phyloP scores from a whole-genome alignment of 257 asterid species.

The Solanum ossicruentum region DNA sequence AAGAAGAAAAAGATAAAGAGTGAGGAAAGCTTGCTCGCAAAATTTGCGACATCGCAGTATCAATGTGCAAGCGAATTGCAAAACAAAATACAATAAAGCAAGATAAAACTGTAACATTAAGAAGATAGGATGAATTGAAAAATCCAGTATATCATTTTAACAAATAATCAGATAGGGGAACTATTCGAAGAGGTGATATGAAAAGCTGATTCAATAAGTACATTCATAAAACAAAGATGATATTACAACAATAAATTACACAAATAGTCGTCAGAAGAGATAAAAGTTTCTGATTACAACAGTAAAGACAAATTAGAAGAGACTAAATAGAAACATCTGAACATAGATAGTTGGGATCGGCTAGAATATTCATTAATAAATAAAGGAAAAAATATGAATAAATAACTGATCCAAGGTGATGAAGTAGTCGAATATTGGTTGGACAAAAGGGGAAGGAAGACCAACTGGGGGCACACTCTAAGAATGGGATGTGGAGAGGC shows the following conservation, averaged over 20 bases:
- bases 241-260: background rate
- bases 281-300: background rate
- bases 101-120: background rate
- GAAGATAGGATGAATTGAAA: background rate
- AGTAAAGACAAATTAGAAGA: background rate
- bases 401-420: background rate
- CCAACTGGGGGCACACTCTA: background rate
- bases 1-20: background rate
- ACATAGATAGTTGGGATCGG: background rate
- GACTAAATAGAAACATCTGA: background rate
- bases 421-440: background rate
- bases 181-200: background rate
- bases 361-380: background rate
- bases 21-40: background rate
- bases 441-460: background rate
- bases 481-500: background rate
- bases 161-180: background rate
- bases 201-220: background rate
- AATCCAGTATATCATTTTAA: background rate
- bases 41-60: background rate
- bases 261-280: background rate
- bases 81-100: background rate
- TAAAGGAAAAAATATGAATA: background rate
- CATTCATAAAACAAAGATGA: background rate
- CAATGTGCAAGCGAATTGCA: background rate